A percentile compares a stretch with the other conserved stretches of the same genome.
Evolutionary conservation across 257 asterid genomes (phyloP).

Genomic region (Jacaranda copaia): DNA sequence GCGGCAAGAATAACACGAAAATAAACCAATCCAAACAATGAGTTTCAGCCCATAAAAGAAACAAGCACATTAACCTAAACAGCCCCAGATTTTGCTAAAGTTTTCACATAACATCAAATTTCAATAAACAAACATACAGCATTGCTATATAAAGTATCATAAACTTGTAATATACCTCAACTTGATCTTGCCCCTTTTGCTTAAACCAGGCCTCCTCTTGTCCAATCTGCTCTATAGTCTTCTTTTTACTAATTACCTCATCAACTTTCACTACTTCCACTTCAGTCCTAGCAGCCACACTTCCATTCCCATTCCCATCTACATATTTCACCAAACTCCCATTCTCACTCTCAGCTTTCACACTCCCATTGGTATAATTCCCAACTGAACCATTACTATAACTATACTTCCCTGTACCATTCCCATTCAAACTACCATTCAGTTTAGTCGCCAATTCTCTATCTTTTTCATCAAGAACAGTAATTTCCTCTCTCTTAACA

Average conservation of each 20-base stretch:
- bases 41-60: not conserved
- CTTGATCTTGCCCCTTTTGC: constrained; percentile 42
- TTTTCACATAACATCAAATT: not conserved
- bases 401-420: constrained; percentile 20
- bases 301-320: constrained; percentile 55
- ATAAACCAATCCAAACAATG: not conserved
- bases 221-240: constrained; percentile 70
- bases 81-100: not conserved
- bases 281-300: constrained; percentile 27
- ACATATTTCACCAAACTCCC: constrained; percentile 51
- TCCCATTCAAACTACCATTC: constrained; percentile 54
- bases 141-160: not conserved
- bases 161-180: constrained; percentile 49
- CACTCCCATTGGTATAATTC: constrained; percentile 27
- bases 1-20: not conserved
- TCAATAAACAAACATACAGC: not conserved
- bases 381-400: constrained; percentile 27
- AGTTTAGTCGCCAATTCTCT: constrained; percentile 38
- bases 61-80: not conserved
- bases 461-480: constrained; percentile 49
- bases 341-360: constrained; percentile 34
- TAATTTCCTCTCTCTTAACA: constrained; percentile 46
- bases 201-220: constrained; percentile 84
- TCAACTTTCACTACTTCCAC: constrained; percentile 45
- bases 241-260: constrained; percentile 42